Conservation (phyloP, 768 basidiomycete species). For the Rhizopogon vesiculosus region DNA sequence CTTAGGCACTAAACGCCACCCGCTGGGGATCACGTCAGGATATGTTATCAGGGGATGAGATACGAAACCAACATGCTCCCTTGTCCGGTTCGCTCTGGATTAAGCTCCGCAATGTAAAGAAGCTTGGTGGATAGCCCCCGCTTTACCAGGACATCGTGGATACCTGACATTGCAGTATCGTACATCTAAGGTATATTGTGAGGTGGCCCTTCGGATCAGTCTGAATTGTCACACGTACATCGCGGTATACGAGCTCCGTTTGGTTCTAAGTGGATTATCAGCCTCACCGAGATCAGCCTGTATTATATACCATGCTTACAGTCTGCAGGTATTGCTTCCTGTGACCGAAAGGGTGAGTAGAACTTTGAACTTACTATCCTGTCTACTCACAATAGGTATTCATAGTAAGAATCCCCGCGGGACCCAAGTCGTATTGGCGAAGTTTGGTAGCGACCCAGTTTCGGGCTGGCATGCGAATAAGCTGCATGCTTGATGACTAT, state of each 20-base stretch:
- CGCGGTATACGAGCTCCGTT: conserved; percentile 71
- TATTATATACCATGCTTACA: conserved; percentile 12
- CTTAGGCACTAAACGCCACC: conserved; percentile 76
- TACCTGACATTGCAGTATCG: conserved; percentile 76
- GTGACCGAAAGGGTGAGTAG: conserved; percentile 1
- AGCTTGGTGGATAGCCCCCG: conserved; percentile 54
- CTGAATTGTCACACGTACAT: conserved; percentile 38
- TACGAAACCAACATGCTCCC: conserved; percentile 30
- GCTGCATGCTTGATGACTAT: background rate
- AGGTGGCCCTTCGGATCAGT: background rate
- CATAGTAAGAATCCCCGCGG: conserved; percentile 91
- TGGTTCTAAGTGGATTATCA: conserved; percentile 42
- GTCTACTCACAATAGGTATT: conserved; percentile 68
- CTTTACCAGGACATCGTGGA: conserved; percentile 70
- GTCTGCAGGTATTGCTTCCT: conserved; percentile 31
- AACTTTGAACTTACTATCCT: background rate
- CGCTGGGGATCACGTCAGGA: conserved; percentile 22
- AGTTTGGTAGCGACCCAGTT: conserved; percentile 48
- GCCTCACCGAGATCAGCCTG: background rate
- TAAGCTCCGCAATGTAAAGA: conserved; percentile 79
- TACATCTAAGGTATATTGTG: conserved; percentile 63
- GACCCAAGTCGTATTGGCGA: conserved; percentile 87
- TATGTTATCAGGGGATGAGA: background rate
- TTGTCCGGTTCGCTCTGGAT: conserved; percentile 43
- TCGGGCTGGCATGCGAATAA: conserved; percentile 32